Base-by-base conservation (phyloP, 2,329 filamentous ascomycete genomes). In the Hymenoscyphus infarciens region DNA sequence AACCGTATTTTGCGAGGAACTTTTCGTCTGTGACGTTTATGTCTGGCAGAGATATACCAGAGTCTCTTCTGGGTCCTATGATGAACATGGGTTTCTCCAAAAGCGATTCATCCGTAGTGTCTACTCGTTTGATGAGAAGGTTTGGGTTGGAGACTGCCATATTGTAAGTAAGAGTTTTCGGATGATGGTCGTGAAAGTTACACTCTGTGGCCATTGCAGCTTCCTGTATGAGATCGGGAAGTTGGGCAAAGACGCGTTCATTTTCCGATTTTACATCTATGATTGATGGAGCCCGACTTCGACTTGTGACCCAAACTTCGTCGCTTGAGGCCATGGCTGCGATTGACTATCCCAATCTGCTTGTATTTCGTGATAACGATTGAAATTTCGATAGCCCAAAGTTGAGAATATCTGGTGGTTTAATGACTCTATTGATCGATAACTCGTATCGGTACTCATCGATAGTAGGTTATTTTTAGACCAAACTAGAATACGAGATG, bases 141-240 rank as follows among this genome's bases (percentile, higher is more conserved):
- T 68, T 67, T 31, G 65, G 69, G 49, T 65, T 68, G 19, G 68
- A 70, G 52, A 71, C 70, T 72, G 19, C 52, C 0, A 15, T 15
- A 27, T 5, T 7, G 4, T 54, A 5, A 7, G 25, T 5, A 5
- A 13, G 13, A 5, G 31, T 13, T 10, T 13, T 16, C 16, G 15
- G 13, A 29, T 29, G 10, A n/a, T 19, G 13, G 54, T 27, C n/a
- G 35, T 13, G 16, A 13, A 27, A 54, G 65, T 65, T 57, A 71
- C 69, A 69, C 63, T 71, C 69, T 13, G 69, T 69, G 16, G 69
- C 70, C 16, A 72, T 68, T 7, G 67, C 61, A 19, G 69, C 69
- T 58, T 72, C 70, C 60, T 72, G 70, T 19, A 72, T 72, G 6
- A 72, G 38, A 64, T 72, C 70, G 1, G 70, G 70, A 10, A 72